phyloP scores from a whole-genome alignment of 75 land plant genomes.

The Ceratopteris richardii region DNA sequence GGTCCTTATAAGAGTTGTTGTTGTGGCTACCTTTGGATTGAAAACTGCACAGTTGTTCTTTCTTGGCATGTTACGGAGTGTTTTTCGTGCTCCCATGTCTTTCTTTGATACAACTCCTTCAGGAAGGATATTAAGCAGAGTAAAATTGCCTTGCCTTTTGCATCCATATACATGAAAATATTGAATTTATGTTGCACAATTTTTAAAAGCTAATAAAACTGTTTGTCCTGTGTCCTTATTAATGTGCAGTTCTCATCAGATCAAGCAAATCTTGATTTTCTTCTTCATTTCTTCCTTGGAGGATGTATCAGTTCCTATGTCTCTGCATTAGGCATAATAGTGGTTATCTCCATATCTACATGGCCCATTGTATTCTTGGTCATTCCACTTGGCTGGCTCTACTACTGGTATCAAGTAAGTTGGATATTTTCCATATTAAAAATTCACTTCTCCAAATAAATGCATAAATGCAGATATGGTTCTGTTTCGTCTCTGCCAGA shows the following conservation, averaged over 20 bases:
- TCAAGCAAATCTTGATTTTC: constrained; percentile 75
- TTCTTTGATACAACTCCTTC: constrained; percentile 99
- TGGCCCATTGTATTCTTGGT: constrained; percentile 74
- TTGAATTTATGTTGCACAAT: background rate
- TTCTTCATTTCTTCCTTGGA: constrained; percentile 62
- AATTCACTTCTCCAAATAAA: too few relatives aligned
- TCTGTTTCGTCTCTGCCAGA: too few relatives aligned
- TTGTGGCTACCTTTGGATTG: constrained; percentile 51
- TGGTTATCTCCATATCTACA: constrained; percentile 64
- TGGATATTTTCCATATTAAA: too few relatives aligned
- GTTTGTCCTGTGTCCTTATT: too few relatives aligned
- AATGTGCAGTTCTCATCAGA: constrained; percentile 96
- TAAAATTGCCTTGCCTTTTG: constrained; percentile 18
- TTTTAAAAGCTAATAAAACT: too few relatives aligned
- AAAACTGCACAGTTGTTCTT: constrained; percentile 79
- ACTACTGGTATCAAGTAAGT: constrained; percentile 75
- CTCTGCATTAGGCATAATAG: constrained; percentile 42
- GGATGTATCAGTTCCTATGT: constrained; percentile 46
- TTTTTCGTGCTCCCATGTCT: constrained; percentile 97
- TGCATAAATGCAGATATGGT: too few relatives aligned
- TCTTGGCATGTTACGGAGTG: constrained; percentile 53
- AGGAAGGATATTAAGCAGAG: constrained; percentile 94
- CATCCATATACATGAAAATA: background rate
- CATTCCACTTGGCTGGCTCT: constrained; percentile 65
- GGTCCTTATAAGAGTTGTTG: constrained; percentile 29